phyloP scores from a whole-genome alignment of 257 asterid genomes.

The Solanum peruvianum region DNA sequence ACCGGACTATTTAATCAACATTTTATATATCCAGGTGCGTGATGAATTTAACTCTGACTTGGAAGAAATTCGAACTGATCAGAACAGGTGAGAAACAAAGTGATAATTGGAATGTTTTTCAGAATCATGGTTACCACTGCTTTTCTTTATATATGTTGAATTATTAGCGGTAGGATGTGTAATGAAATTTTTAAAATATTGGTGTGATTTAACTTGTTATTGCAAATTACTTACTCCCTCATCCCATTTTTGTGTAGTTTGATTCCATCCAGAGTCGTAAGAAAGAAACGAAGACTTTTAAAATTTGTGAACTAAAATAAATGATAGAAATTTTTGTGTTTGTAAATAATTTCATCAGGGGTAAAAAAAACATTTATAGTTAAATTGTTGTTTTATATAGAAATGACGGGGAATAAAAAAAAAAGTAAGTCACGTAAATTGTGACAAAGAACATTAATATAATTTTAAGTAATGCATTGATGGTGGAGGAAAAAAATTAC shows the following conservation, averaged over 20 bases:
- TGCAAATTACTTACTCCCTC: background rate
- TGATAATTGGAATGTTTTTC: background rate
- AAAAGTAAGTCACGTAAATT: too few species aligned
- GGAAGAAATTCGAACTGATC: background rate
- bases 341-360: too few species aligned
- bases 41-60: background rate
- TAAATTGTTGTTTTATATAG: too few species aligned
- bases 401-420: too few species aligned
- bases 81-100: background rate
- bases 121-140: background rate
- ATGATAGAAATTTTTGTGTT: too few species aligned
- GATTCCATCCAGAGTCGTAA: too few species aligned
- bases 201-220: background rate
- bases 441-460: too few species aligned
- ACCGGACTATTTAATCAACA: background rate
- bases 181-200: background rate
- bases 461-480: background rate
- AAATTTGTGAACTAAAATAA: too few species aligned
- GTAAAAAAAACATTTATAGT: too few species aligned
- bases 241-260: too few species aligned
- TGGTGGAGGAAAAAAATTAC: background rate
- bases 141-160: background rate
- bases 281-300: too few species aligned
- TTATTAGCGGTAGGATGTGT: background rate
- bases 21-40: background rate